phyloP scores from a whole-genome alignment of 225 moss, liverwort and hornwort species.

The Ulota crispa region DNA sequence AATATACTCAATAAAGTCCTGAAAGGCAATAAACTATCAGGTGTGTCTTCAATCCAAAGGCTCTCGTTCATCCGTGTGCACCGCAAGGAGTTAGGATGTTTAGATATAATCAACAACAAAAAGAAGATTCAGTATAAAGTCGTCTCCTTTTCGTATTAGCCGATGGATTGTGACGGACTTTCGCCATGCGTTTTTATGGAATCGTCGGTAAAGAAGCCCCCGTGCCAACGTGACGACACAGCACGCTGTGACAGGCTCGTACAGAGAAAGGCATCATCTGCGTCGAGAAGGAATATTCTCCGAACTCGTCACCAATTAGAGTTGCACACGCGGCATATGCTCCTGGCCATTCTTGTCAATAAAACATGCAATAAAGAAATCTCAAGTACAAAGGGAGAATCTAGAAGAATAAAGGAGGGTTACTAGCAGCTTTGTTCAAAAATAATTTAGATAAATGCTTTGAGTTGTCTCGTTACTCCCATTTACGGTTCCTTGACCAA shows the following conservation, averaged over 20 bases:
- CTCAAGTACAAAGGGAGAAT: neutral
- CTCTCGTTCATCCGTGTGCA: neutral
- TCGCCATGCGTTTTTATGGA: neutral
- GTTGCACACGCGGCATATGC: too few species aligned
- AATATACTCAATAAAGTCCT: neutral
- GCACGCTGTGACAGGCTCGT: neutral
- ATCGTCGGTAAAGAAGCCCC: neutral
- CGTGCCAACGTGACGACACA: neutral
- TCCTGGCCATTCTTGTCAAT: neutral
- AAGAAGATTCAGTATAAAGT: too few species aligned
- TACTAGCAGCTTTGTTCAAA: neutral
- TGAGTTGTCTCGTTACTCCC: neutral
- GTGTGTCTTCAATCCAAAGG: neutral
- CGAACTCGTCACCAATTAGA: neutral
- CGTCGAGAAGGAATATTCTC: neutral
- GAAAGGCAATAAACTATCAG: neutral
- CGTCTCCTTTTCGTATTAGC: too few species aligned
- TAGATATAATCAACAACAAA: too few species aligned
- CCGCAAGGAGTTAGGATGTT: neutral
- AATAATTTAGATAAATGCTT: neutral
- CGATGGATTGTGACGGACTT: neutral
- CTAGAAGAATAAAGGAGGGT: neutral
- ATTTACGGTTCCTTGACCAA: neutral
- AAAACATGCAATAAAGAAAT: neutral
- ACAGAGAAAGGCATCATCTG: neutral